Evolutionary conservation across 1,139 yeast species (phyloP).

Genomic region (Kodamaea plutei): DNA sequence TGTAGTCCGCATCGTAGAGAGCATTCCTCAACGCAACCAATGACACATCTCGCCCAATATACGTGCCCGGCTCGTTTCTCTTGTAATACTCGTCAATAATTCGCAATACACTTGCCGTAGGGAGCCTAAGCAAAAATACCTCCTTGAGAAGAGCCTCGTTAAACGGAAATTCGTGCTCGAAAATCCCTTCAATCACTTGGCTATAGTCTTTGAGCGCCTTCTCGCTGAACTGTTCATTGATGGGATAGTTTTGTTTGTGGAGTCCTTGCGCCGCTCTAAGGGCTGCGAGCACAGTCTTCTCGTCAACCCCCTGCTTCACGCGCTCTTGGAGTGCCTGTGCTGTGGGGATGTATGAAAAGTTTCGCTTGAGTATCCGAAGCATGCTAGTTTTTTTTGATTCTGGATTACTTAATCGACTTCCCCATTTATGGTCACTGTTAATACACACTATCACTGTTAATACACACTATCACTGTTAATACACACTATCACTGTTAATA

Average conservation of each 20-base stretch:
- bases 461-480: no score
- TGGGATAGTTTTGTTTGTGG: constrained; percentile 8
- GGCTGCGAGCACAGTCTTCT: constrained; percentile 4
- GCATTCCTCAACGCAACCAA: constrained; percentile 61
- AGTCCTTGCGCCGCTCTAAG: constrained; percentile 6
- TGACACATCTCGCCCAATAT: constrained; percentile 43
- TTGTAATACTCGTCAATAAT: constrained; percentile 34
- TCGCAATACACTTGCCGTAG: constrained; percentile 23
- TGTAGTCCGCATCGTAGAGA: constrained; percentile 56
- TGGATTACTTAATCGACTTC: no score
- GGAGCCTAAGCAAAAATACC: constrained; percentile 33
- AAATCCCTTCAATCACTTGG: constrained; percentile 14
- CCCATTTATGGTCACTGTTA: no score
- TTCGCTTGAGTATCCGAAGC: constrained; percentile 1
- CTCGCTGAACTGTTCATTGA: constrained; percentile 10
- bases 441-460: no score
- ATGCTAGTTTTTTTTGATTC: no score
- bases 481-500: no score
- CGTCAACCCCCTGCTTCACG: constrained; percentile 6
- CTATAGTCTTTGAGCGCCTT: constrained; percentile 8
- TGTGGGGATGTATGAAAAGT: constrained; percentile 10
- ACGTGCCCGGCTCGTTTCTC: constrained; percentile 27
- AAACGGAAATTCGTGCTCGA: constrained; percentile 21
- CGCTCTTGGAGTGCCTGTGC: constrained; percentile 8
- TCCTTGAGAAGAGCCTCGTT: constrained; percentile 22